Evolutionary conservation across 1,284 basidiomycete species (phyloP), one percentile per base, ranked within the genome.

Genomic region (Ganoderma boninense): DNA sequence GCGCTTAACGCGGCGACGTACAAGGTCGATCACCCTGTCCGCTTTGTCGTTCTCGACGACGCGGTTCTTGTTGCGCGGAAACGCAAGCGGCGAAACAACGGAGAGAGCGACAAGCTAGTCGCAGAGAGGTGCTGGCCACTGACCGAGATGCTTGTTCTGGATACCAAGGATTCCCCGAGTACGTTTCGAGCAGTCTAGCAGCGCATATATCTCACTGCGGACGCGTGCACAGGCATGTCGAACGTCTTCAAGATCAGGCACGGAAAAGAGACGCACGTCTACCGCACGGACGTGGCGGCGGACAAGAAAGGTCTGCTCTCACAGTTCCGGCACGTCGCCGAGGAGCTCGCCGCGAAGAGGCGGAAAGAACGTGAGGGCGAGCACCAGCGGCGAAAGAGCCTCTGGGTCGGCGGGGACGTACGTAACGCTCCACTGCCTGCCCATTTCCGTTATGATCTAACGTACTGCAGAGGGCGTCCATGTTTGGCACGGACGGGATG

Each of bases 191-290:
- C 65, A 4, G 13, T 56, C 20, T 44, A 7, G 26, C 8, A 5
- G 35, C 67, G 59, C 11, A 11, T 61, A 56, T 44, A n/a, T 61
- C 67, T 66, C n/a, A 67, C 32, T 16, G 10, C 13, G 40, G 20
- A 10, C 32, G 38, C 38, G 38, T 40, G 6, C 2, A 11, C 46
- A 96, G 97, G 91, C 65, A 91, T 99, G 84, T 95, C 92, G 20
- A 98, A 99, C 77, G 97, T 98, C 0, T 94, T 99, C 87, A 99
- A 99, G 85, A 92, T 99, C 76, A 90, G 94, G 74, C 90, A 97
- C 66, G 93, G 94, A 10, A 97, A 97, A 81, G 97, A 99, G 82
- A 95, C 93, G 2, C 93, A 95, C 79, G 96, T 99, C 11, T 99
- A 96, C 80, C 90, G 96, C 44, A 95, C 95, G 1, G 93, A 97